phyloP scores from a whole-genome alignment of 2,329 filamentous ascomycete genomes.

The Trichoderma gracile region DNA sequence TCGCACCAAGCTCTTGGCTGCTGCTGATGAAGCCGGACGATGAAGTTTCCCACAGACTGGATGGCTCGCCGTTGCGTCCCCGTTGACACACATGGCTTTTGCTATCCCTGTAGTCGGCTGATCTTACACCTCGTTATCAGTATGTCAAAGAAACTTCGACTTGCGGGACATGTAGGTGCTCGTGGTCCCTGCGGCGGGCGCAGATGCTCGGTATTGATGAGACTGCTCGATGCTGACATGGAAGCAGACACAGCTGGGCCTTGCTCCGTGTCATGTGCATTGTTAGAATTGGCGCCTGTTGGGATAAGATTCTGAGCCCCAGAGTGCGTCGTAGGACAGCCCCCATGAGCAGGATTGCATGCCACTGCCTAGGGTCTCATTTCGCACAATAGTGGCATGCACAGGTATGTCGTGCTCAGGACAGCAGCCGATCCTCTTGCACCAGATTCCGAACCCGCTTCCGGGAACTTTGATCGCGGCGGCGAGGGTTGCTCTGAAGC shows the following conservation, averaged over 20 bases:
- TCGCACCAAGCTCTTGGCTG: neutral
- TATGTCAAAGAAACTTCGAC: neutral
- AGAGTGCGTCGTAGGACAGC: neutral
- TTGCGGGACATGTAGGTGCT: neutral
- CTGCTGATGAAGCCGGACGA: too few species aligned
- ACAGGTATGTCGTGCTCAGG: constrained; percentile 15
- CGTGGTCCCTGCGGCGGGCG: neutral
- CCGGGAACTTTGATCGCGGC: neutral
- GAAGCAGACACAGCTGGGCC: neutral
- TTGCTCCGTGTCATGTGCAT: neutral
- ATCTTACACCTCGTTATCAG: neutral
- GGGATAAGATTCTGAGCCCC: neutral
- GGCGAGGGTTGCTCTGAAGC: constrained; percentile 2
- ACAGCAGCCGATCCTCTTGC: constrained; percentile 16
- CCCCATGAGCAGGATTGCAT: neutral
- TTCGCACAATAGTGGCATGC: neutral
- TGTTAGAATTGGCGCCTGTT: neutral
- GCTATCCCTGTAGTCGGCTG: neutral
- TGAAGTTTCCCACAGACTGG: neutral
- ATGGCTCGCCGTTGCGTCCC: neutral
- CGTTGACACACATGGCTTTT: neutral
- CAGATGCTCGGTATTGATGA: neutral
- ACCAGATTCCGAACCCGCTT: constrained; percentile 19
- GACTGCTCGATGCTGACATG: neutral
- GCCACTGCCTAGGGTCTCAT: neutral